A percentile compares a stretch with the other conserved stretches of the same genome.
These are phyloP conservation scores for Gossypium davidsonii DNA, from an alignment of 441 rosid species.

Conservation along the genomic window DNA sequence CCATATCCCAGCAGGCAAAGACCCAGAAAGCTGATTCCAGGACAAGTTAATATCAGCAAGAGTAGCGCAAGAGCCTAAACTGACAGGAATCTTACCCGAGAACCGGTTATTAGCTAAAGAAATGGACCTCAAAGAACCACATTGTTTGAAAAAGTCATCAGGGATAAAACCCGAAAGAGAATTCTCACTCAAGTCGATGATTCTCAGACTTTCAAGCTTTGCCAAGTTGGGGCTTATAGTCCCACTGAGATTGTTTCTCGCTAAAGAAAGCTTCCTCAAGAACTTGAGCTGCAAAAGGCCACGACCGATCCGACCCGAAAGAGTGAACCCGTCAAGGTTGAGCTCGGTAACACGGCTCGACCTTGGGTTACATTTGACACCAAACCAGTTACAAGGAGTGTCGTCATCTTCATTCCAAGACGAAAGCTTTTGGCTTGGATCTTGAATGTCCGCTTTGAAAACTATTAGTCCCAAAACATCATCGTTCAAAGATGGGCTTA, in stretches of 20 bases:
- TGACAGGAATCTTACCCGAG: conserved; percentile 53
- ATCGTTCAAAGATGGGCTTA: conserved; percentile 76
- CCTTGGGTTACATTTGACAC: conserved; percentile 57
- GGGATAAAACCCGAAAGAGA: conserved; percentile 47
- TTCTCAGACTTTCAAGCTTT: conserved; percentile 46
- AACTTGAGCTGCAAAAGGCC: conserved; percentile 56
- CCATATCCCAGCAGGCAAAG: conserved; percentile 50
- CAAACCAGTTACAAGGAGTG: conserved; percentile 53
- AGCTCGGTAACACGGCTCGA: conserved; percentile 61
- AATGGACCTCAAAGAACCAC: conserved; percentile 53
- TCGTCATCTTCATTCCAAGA: conserved; percentile 69
- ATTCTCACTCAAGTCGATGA: conserved; percentile 55
- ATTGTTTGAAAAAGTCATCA: conserved; percentile 54
- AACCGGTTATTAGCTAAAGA: conserved; percentile 54
- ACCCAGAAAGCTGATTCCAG: conserved; percentile 48
- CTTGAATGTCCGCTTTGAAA: conserved; percentile 60
- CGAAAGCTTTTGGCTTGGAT: conserved; percentile 46
- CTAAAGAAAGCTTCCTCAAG: conserved; percentile 67
- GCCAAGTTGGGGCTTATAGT: conserved; percentile 46
- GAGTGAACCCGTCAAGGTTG: conserved; percentile 48
- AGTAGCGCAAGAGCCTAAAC: conserved; percentile 50
- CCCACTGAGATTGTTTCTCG: conserved; percentile 76
- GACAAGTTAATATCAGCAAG: conserved; percentile 51
- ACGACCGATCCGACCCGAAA: conserved; percentile 63
- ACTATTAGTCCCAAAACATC: conserved; percentile 88